Evolutionary conservation across 73 alveolate species (phyloP), one percentile per base, ranked within the genome.

Genomic region (Tetrahymena elliotti): DNA sequence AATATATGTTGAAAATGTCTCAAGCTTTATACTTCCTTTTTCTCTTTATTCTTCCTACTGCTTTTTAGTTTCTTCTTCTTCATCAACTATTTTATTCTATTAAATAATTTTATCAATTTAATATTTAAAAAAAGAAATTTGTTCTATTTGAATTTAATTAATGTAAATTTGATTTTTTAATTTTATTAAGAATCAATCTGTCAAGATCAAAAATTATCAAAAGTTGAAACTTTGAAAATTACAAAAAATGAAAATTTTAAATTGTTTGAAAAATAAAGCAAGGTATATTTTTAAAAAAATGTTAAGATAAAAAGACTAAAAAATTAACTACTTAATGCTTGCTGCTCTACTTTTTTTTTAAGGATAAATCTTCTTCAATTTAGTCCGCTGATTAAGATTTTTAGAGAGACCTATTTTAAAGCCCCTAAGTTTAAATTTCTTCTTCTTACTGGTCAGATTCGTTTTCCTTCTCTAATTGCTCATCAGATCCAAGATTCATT

Each of bases 1-100:
- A n/a, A 94, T 6, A 34, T 88, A 94, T 34, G 93, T 84, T 33
- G 82, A 39, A n/a, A 94, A 93, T 52, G 96, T 94, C 68, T 94
- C 96, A n/a, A 52, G 16, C 3, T 94, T 95, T 13, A 96, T 96
- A 38, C 84, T 94, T 22, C 97, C 98, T 33, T 27, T 47, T 93
- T 95, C 96, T 83, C 96, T 95, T 53, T 96, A 97, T 95, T 96
- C 98, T 4, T 96, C 98, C 24, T 95, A 95, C 36, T 35, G 83
- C 38, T 94, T 53, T 31, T 93, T 36, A 27, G 47, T 52, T 11
- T 95, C 93, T 33, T 33, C 88, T 31, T 24, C 39, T 68, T 84
- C 95, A 52, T 92, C 95, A 68, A 68, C 88, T 27, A 68, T 68
- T 68, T 68, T 68, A n/a, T n/a, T n/a, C n/a, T n/a, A n/a, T n/a